Conservation (phyloP, 106 monocot genomes). For the Vanilla planifolia region DNA sequence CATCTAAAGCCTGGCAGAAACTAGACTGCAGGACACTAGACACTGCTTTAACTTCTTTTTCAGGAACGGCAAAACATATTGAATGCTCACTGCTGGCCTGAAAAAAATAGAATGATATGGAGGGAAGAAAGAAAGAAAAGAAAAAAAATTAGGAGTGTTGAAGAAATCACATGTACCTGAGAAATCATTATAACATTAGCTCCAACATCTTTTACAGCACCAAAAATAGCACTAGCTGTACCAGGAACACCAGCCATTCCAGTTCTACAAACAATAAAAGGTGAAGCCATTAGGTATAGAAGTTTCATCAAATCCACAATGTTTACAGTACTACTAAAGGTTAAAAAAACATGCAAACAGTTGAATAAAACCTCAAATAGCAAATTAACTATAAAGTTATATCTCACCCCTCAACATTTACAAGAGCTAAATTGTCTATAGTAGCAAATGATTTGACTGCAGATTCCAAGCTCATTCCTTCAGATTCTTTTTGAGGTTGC, state of each 20-base stretch:
- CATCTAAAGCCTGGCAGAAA: conserved; percentile 82
- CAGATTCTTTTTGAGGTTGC: conserved; percentile 48
- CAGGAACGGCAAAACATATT: conserved; percentile 94
- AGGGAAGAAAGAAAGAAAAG: not conserved
- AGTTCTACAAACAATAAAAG: conserved; percentile 40
- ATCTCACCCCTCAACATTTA: conserved; percentile 95
- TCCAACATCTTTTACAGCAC: conserved; percentile 90
- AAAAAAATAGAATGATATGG: conserved; percentile 13
- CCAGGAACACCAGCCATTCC: conserved; percentile 99
- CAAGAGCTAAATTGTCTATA: conserved; percentile 86
- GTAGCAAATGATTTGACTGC: conserved; percentile 96
- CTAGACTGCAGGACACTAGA: conserved; percentile 42
- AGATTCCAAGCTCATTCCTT: conserved; percentile 33
- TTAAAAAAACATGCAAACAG: not conserved
- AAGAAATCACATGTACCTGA: conserved; percentile 48
- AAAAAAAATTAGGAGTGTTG: not conserved
- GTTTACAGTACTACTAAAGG: not conserved
- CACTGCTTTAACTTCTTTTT: conserved; percentile 73
- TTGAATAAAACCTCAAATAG: not conserved
- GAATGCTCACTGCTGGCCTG: conserved; percentile 99
- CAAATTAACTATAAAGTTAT: not conserved
- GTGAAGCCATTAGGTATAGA: not conserved
- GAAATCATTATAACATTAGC: conserved; percentile 99
- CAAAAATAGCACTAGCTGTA: conserved; percentile 95
- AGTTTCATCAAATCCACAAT: not conserved